Conservation (phyloP, 257 asterid genomes). For the Solanum infundibuliforme region DNA sequence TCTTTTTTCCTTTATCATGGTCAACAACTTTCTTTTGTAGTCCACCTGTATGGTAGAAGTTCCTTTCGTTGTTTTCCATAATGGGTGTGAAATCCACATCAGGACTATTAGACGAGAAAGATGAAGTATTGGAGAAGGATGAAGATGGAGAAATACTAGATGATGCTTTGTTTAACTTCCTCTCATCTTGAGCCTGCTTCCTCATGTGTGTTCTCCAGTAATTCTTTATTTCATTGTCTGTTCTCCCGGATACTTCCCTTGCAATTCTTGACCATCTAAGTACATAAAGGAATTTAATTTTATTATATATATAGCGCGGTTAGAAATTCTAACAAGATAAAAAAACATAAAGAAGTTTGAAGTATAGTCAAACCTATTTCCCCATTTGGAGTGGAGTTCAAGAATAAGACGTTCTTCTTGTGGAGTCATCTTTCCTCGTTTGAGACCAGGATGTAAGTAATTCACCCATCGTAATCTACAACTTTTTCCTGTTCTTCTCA, state of each 20-base stretch:
- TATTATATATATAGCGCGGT: background rate
- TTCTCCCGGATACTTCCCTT: conserved; percentile 71
- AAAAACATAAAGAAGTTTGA: background rate
- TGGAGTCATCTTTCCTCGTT: conserved; percentile 59
- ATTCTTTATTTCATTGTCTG: conserved; percentile 87
- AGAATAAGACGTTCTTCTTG: background rate
- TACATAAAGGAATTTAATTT: background rate
- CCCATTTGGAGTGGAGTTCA: background rate
- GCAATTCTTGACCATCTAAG: conserved; percentile 90
- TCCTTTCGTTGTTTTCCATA: conserved; percentile 16
- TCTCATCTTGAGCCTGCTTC: conserved; percentile 61
- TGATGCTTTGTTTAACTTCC: conserved; percentile 7
- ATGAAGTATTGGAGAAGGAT: conserved; percentile 32
- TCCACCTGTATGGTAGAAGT: conserved; percentile 60
- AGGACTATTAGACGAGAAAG: conserved; percentile 17
- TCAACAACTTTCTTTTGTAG: conserved; percentile 1
- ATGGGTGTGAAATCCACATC: conserved; percentile 8
- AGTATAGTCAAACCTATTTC: conserved; percentile 29
- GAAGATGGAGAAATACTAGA: conserved; percentile 11
- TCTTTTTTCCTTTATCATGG: conserved; percentile 16
- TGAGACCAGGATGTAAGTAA: conserved; percentile 80
- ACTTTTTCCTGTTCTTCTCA: conserved; percentile 49
- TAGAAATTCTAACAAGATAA: background rate
- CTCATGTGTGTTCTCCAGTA: conserved; percentile 89
- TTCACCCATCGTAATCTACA: conserved; percentile 64